Percentiles rank a stretch among this genome's conserved stretches.
Conservation (phyloP, 345 rosid genomes). For the Erucastrum elatum region DNA sequence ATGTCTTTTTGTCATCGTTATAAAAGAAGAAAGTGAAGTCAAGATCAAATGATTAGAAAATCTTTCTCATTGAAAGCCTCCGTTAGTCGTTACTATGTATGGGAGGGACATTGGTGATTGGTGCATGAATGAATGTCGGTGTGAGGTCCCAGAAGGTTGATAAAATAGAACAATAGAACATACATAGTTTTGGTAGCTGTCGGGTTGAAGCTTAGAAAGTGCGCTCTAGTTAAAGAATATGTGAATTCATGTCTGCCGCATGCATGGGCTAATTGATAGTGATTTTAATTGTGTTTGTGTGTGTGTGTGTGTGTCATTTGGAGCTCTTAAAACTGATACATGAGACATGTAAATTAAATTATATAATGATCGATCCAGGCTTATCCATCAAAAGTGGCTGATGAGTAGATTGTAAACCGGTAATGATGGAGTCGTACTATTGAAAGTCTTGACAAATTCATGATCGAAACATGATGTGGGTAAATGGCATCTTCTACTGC, state of each 20-base stretch:
- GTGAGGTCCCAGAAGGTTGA: not conserved
- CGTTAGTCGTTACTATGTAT: too few relatives aligned
- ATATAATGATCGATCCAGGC: not conserved
- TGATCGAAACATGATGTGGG: not conserved
- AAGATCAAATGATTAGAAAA: too few relatives aligned
- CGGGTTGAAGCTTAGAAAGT: too few relatives aligned
- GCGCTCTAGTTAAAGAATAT: too few relatives aligned
- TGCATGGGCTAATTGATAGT: not conserved
- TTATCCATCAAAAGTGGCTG: not conserved
- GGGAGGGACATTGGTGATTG: not conserved
- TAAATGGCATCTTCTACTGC: not conserved
- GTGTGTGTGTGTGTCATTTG: not conserved
- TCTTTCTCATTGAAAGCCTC: too few relatives aligned
- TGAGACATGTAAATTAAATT: not conserved
- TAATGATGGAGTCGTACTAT: not conserved
- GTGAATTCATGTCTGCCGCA: not conserved
- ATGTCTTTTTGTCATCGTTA: too few relatives aligned
- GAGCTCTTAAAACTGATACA: not conserved
- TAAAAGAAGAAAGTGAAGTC: too few relatives aligned
- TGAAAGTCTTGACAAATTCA: not conserved
- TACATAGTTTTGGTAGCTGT: too few relatives aligned
- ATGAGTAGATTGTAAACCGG: not conserved
- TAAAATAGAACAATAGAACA: not conserved
- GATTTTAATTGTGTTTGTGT: too few relatives aligned
- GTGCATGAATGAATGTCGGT: not conserved